A percentile compares a stretch with the other conserved stretches of the same genome.
Conservation (phyloP, 208 protist species). For the Strigomonas culicis region DNA sequence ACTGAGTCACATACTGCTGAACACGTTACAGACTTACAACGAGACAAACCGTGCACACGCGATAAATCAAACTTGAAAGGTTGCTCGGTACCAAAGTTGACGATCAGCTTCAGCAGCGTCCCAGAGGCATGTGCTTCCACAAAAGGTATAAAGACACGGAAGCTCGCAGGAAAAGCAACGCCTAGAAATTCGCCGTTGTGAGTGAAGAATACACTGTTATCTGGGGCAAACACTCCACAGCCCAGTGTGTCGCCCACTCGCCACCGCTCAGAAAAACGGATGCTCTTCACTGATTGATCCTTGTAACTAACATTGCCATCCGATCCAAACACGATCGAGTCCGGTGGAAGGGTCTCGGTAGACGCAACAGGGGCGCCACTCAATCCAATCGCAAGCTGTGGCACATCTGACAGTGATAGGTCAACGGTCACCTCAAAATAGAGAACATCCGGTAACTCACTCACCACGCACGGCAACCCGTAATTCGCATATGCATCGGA, state of each 20-base stretch:
- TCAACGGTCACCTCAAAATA: constrained; percentile 86
- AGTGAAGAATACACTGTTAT: constrained; percentile 86
- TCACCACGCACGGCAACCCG: constrained; percentile 61
- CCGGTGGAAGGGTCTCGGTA: constrained; percentile 30
- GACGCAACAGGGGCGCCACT: constrained; percentile 43
- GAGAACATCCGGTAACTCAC: constrained; percentile 72
- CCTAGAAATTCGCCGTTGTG: constrained; percentile 84
- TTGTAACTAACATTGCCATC: constrained; percentile 39
- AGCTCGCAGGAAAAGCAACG: constrained; percentile 45
- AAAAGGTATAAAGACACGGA: constrained; percentile 60
- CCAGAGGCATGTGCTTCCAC: constrained; percentile 44
- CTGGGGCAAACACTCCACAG: constrained; percentile 72
- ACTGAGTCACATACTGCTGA: constrained; percentile 55
- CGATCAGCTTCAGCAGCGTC: constrained; percentile 75
- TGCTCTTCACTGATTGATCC: constrained; percentile 15
- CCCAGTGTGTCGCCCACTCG: constrained; percentile 79
- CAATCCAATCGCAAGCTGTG: constrained; percentile 57
- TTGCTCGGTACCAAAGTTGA: constrained; percentile 82
- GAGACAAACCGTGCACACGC: constrained; percentile 66
- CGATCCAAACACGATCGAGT: constrained; percentile 46
- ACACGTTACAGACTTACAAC: constrained; percentile 41
- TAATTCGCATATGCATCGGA: constrained; percentile 64
- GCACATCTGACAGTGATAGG: constrained; percentile 39
- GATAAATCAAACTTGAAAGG: constrained; percentile 83
- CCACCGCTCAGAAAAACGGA: constrained; percentile 51